Evolutionary conservation across 23 red algal genomes (phyloP).

Genomic region (Gracilaria domingensis): DNA sequence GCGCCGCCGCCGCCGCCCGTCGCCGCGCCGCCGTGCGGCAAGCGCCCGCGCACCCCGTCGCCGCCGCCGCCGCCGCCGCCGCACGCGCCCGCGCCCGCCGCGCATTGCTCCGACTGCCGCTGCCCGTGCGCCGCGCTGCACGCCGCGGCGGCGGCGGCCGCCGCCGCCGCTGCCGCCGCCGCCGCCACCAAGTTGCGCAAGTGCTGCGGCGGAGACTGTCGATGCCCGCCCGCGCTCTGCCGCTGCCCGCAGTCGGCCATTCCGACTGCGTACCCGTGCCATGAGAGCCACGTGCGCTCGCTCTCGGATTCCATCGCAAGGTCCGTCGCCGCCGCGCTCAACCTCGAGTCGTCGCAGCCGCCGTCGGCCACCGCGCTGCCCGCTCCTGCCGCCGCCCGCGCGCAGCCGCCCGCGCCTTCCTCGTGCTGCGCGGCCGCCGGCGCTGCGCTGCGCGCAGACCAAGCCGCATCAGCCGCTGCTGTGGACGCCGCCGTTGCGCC

Average conservation of each 20-base stretch:
- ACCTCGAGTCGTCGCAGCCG: neutral
- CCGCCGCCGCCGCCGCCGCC: neutral
- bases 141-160: slow-evolving; percentile 21
- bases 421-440: neutral
- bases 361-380: neutral
- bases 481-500: neutral
- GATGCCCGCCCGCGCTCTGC: slow-evolving; percentile 40
- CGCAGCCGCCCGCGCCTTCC: neutral
- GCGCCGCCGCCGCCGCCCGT: slow-evolving; percentile 7
- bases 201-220: slow-evolving; percentile 55
- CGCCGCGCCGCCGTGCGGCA: neutral
- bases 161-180: slow-evolving; percentile 23
- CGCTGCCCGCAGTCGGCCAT: slow-evolving; percentile 36
- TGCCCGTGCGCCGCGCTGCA: neutral
- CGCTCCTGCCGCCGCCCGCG: neutral
- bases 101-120: slow-evolving; percentile 25
- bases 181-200: slow-evolving; percentile 53
- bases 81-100: neutral
- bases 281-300: neutral
- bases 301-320: slow-evolving; percentile 24
- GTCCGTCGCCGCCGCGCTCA: slow-evolving; percentile 20
- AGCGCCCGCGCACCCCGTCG: slow-evolving; percentile 21
- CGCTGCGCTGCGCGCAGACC: too few species aligned
- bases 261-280: slow-evolving; percentile 10
- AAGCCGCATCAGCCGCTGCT: neutral